Percentiles rank a stretch among this genome's conserved stretches.
phyloP scores from a whole-genome alignment of 1,139 yeast genomes.

The Yarrowia galli region DNA sequence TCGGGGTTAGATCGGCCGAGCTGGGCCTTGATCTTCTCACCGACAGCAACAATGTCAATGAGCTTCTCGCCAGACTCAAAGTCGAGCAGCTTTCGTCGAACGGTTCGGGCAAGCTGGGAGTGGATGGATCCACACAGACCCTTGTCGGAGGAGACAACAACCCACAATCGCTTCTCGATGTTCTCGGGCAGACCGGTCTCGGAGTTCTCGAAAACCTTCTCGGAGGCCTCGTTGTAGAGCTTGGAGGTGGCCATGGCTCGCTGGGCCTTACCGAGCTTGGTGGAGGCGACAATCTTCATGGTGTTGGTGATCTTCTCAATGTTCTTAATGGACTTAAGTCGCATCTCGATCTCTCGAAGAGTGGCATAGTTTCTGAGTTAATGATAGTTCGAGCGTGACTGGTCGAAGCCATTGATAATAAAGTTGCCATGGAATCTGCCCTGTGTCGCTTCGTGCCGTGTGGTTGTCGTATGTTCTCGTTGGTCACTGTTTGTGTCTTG shows the following conservation, averaged over 20 bases:
- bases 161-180: slow-evolving; percentile 66
- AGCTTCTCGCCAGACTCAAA: slow-evolving; percentile 60
- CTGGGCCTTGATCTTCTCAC: slow-evolving; percentile 94
- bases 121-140: slow-evolving; percentile 99
- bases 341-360: slow-evolving; percentile 96
- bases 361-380: slow-evolving; percentile 87
- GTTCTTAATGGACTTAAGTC: slow-evolving; percentile 97
- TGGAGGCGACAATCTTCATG: slow-evolving; percentile 98
- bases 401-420: not conserved
- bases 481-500: no score
- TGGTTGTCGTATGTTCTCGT: not conserved
- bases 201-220: slow-evolving; percentile 79
- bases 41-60: slow-evolving; percentile 85
- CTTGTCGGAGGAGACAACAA: slow-evolving; percentile 95
- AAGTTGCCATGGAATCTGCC: not conserved
- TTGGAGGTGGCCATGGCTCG: slow-evolving; percentile 92
- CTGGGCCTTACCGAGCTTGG: slow-evolving; percentile 95
- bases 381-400: not conserved
- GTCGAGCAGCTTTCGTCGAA: slow-evolving; percentile 64
- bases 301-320: slow-evolving; percentile 99
- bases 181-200: slow-evolving; percentile 67
- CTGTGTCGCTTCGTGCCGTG: not conserved
- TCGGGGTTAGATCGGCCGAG: slow-evolving; percentile 80
- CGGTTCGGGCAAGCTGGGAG: slow-evolving; percentile 88
- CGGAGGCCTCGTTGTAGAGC: slow-evolving; percentile 80